phyloP scores from a whole-genome alignment of 106 monocot species.

The Allium sativum region DNA sequence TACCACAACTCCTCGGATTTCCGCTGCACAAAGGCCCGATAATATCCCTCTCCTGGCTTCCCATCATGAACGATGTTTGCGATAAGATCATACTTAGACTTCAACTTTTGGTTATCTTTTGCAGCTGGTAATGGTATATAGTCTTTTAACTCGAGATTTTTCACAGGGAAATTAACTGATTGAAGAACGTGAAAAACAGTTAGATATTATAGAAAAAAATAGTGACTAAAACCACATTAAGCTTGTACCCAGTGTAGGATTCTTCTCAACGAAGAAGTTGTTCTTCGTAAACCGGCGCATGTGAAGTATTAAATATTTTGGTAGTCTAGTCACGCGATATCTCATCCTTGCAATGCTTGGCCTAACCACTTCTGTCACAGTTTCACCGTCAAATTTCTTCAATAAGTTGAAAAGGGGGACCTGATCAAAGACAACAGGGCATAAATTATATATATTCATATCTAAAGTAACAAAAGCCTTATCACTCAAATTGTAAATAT shows the following conservation, averaged over 20 bases:
- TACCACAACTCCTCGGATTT: slow-evolving; percentile 75
- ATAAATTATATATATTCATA: not conserved
- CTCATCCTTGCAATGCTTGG: slow-evolving; percentile 92
- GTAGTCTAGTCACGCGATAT: slow-evolving; percentile 82
- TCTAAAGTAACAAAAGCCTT: not conserved
- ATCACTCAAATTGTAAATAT: not conserved
- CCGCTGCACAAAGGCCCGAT: slow-evolving; percentile 89
- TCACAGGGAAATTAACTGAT: slow-evolving; percentile 95
- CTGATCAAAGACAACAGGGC: slow-evolving; percentile 15
- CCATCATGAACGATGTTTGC: slow-evolving; percentile 98
- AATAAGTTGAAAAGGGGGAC: slow-evolving; percentile 96
- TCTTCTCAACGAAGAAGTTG: slow-evolving; percentile 93
- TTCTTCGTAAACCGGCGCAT: slow-evolving; percentile 99
- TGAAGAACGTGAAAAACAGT: not conserved
- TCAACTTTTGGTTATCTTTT: slow-evolving; percentile 49
- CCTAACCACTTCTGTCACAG: slow-evolving; percentile 94
- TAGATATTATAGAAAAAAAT: too few relatives aligned
- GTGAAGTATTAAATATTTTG: slow-evolving; percentile 89
- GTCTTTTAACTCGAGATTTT: slow-evolving; percentile 98
- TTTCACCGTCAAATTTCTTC: slow-evolving; percentile 98
- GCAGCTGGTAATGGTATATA: slow-evolving; percentile 78
- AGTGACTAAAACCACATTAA: too few relatives aligned
- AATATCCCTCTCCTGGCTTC: slow-evolving; percentile 88
- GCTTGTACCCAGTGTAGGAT: slow-evolving; percentile 12
- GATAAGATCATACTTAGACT: slow-evolving; percentile 96